phyloP scores from a whole-genome alignment of 371 early-diverging fungal genomes.

The Mucor mucedo region DNA sequence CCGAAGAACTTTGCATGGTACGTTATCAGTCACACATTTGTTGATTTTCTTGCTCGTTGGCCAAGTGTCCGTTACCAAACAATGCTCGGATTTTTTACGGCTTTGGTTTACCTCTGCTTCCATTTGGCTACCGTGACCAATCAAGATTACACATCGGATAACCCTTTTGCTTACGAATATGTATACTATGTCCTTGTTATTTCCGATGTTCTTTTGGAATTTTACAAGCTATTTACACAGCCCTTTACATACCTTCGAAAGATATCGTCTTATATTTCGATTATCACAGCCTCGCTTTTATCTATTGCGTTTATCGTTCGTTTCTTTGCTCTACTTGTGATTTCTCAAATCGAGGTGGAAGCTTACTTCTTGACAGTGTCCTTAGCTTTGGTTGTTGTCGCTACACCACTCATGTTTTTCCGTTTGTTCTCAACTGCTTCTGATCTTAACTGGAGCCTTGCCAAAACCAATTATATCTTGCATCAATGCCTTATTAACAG shows the following conservation, averaged over 20 bases:
- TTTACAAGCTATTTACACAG: conserved; percentile 23
- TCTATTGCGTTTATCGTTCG: conserved; percentile 32
- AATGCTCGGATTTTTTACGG: conserved; percentile 27
- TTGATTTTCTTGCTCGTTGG: conserved; percentile 43
- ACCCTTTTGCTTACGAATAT: conserved; percentile 38
- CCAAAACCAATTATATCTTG: conserved; percentile 34
- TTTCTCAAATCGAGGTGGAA: conserved; percentile 26
- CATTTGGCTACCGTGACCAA: conserved; percentile 42
- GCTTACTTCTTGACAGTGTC: conserved; percentile 23
- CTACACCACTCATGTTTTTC: conserved; percentile 50
- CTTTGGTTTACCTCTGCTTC: conserved; percentile 35
- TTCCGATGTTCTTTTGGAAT: conserved; percentile 40
- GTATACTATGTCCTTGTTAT: conserved; percentile 43
- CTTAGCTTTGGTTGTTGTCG: conserved; percentile 29
- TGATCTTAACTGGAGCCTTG: conserved; percentile 37
- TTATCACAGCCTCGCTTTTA: conserved; percentile 28
- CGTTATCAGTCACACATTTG: conserved; percentile 10
- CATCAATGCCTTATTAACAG: conserved; percentile 39
- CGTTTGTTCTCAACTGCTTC: conserved; percentile 32
- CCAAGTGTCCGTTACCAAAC: conserved; percentile 44
- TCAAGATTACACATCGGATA: conserved; percentile 36
- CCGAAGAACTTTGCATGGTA: conserved; percentile 15
- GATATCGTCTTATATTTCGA: conserved; percentile 35
- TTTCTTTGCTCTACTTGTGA: conserved; percentile 18
- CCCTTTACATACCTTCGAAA: conserved; percentile 28